Conservation (phyloP, 108 stramenopile genomes). For the Nitzschia sp. region DNA sequence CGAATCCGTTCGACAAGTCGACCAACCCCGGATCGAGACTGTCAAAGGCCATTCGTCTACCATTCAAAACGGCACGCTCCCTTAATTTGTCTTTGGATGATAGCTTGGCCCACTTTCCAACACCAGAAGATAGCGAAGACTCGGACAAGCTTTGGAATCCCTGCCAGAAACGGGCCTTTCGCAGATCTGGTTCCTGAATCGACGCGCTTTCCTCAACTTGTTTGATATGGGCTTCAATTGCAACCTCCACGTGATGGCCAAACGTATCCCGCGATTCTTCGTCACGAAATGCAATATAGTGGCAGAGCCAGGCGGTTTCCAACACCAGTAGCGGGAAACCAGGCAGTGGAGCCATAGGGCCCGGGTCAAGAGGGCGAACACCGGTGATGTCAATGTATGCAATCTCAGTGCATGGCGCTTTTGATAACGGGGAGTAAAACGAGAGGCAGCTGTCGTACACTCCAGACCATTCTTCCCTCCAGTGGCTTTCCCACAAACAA, state of each 20-base stretch:
- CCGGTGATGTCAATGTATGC: constrained; percentile 60
- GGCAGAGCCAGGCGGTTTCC: constrained; percentile 84
- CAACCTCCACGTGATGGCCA: constrained; percentile 42
- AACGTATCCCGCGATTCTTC: constrained; percentile 54
- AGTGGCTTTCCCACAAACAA: constrained; percentile 90
- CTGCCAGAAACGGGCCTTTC: constrained; percentile 74
- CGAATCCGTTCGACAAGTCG: constrained; percentile 20
- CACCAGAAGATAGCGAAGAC: constrained; percentile 55
- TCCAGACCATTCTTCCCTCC: constrained; percentile 91
- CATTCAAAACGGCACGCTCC: constrained; percentile 67
- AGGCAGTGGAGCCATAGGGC: constrained; percentile 56
- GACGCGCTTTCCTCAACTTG: constrained; percentile 23
- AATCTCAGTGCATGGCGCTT: constrained; percentile 75
- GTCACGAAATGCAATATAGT: constrained; percentile 73
- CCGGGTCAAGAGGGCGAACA: constrained; percentile 53
- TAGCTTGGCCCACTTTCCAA: constrained; percentile 77
- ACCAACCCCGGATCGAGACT: constrained; percentile 20
- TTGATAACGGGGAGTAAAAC: constrained; percentile 85
- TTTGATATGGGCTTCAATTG: constrained; percentile 32
- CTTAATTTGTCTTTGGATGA: constrained; percentile 50
- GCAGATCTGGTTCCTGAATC: constrained; percentile 29
- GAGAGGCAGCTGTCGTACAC: constrained; percentile 67
- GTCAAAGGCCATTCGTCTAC: constrained; percentile 79
- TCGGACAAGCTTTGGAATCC: constrained; percentile 67
- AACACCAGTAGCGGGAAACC: constrained; percentile 73